Evolutionary conservation across 441 rosid species (phyloP), one percentile per base, ranked within the genome.

Genomic region (Flueggea neowawraea): DNA sequence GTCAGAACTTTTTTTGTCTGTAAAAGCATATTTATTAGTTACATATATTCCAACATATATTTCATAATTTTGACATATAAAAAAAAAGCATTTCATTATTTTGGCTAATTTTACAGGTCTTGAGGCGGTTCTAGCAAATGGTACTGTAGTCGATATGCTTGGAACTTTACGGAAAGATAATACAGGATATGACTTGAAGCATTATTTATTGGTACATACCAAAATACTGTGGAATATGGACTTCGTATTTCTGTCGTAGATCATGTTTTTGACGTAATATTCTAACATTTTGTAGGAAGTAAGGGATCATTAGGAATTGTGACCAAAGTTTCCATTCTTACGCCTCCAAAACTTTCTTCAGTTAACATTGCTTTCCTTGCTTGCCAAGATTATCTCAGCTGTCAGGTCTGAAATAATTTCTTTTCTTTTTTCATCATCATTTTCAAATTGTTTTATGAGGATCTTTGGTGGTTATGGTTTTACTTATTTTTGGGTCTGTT

Each of bases 291-390:
- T 55, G 74, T 68, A 89, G 97, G 97, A 65, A 83, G 97, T 78
- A 97, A 95, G 80, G 97, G 97, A 70, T 91, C 99, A 66, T 74
- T 91, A 80, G 97, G 97, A 62, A 79, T 94, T 73, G 89, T 95
- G 59, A 95, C 99, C 31, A 95, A 91, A 83, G 90, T 89, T 65
- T 95, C 97, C 55, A 82, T 91, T 67, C 86, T 86, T 59, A 87
- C 96, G 50, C 99, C 92, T 63, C 82, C 91, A 45, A 89, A 87
- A 76, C 63, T 91, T 65, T 79, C 96, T 62, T 84, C 96, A 11
- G 87, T 91, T 55, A 89, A 91, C 69, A 55, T 91, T 73, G 96
- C 99, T 65, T 94, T 94, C 71, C 84, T 94, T 44, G 95, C 96
- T 0, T 89, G 99, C 69, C 68, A 78, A 70, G 96, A 94, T 75